These are phyloP conservation scores for Dovyalis caffra DNA, from an alignment of 345 rosid genomes.

Conservation along the genomic window DNA sequence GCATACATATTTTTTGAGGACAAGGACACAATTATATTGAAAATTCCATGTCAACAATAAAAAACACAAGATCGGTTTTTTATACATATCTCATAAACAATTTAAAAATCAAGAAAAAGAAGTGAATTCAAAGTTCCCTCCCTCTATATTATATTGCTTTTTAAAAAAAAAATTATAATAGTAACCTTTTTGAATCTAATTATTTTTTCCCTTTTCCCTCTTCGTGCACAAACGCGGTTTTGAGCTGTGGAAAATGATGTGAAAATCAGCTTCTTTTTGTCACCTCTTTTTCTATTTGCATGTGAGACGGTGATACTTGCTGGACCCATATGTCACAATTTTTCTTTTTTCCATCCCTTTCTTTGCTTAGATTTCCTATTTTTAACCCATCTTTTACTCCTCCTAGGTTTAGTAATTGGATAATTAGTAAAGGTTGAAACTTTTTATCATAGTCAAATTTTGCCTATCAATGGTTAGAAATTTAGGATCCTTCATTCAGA, in stretches of 20 bases:
- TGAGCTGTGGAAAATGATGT: slow-evolving; percentile 5
- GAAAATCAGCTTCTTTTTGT: slow-evolving; percentile 10
- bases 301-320: slow-evolving; percentile 18
- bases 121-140: not conserved
- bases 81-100: not conserved
- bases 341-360: not conserved
- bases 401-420: not conserved
- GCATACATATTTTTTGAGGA: not conserved
- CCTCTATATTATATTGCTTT: not conserved
- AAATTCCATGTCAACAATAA: not conserved
- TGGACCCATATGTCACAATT: slow-evolving; percentile 24
- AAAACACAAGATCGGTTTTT: not conserved
- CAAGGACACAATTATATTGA: not conserved
- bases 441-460: not conserved
- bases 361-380: not conserved
- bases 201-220: not conserved
- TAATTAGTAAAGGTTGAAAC: not conserved
- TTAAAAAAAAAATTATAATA: not conserved
- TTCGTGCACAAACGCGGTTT: slow-evolving; percentile 21
- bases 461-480: not conserved
- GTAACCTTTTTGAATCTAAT: not conserved
- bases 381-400: not conserved
- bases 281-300: slow-evolving; percentile 14
- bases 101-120: not conserved
- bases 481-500: not conserved